These are phyloP conservation scores for Suillus luteus DNA, from an alignment of 768 basidiomycete genomes.

Conservation along the genomic window DNA sequence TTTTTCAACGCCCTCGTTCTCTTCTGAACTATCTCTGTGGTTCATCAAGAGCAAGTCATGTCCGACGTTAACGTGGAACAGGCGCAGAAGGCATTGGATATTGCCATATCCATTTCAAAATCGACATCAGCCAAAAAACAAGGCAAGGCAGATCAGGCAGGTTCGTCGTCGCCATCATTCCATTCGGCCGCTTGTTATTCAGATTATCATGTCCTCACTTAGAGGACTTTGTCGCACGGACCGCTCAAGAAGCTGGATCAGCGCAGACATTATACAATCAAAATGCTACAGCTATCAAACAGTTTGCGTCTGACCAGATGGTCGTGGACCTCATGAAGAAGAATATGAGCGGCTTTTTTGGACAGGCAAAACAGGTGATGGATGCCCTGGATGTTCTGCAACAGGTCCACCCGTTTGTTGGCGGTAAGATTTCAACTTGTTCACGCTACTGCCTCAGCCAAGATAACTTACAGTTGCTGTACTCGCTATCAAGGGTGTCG, in stretches of 20 bases:
- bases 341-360: slow-evolving; percentile 20
- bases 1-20: no score
- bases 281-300: slow-evolving; percentile 6
- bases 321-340: not conserved
- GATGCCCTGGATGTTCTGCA: slow-evolving; percentile 30
- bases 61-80: not conserved
- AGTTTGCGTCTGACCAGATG: not conserved
- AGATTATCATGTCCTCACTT: not conserved
- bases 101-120: not conserved
- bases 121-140: not conserved
- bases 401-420: slow-evolving; percentile 30
- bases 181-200: not conserved
- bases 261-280: not conserved
- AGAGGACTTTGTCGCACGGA: not conserved
- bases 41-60: not conserved
- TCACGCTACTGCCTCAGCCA: not conserved
- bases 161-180: not conserved
- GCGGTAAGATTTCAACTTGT: slow-evolving; percentile 19
- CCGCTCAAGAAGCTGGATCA: not conserved
- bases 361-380: slow-evolving; percentile 25
- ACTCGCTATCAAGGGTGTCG: slow-evolving; percentile 49
- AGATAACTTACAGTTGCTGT: slow-evolving; percentile 43
- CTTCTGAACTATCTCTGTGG: no score
- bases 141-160: not conserved
- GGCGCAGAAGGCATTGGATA: not conserved